Conservation (phyloP, 129 eudicot species). For the Pseudognaphalium luteoalbum region DNA sequence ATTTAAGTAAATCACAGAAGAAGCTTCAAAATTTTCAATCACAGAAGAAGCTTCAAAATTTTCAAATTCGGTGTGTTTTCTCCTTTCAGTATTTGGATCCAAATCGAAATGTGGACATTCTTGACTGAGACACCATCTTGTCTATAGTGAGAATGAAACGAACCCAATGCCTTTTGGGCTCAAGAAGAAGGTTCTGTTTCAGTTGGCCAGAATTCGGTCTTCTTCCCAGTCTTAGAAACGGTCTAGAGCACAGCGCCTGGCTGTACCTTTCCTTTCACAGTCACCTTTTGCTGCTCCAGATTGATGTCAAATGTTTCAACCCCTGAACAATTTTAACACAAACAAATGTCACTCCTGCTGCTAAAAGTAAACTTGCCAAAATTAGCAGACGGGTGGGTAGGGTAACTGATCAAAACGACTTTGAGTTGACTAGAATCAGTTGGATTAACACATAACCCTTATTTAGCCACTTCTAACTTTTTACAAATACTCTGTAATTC, state of each 20-base stretch:
- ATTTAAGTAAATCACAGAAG: neutral
- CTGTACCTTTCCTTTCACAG: slow-evolving; percentile 86
- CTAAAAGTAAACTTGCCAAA: too few species aligned
- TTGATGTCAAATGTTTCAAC: slow-evolving; percentile 80
- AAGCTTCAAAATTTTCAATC: too few species aligned
- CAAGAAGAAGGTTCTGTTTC: slow-evolving; percentile 36
- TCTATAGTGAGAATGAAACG: neutral
- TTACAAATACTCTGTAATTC: too few species aligned
- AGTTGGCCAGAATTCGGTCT: slow-evolving; percentile 76
- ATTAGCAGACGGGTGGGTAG: too few species aligned
- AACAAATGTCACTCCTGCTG: too few species aligned
- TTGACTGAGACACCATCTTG: slow-evolving; percentile 5
- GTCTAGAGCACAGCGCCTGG: slow-evolving; percentile 84
- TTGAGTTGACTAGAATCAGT: too few species aligned
- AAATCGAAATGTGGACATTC: neutral
- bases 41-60: too few species aligned
- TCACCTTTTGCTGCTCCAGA: slow-evolving; percentile 80
- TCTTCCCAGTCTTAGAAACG: slow-evolving; percentile 88
- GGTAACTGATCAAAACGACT: too few species aligned
- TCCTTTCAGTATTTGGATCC: neutral
- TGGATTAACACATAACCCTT: too few species aligned
- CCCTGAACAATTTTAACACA: slow-evolving; percentile 36
- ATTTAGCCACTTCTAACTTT: too few species aligned
- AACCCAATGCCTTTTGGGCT: neutral
- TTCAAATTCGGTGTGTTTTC: neutral